Base-by-base conservation (phyloP, 257 asterid genomes). In the Salvia miltiorrhiza region DNA sequence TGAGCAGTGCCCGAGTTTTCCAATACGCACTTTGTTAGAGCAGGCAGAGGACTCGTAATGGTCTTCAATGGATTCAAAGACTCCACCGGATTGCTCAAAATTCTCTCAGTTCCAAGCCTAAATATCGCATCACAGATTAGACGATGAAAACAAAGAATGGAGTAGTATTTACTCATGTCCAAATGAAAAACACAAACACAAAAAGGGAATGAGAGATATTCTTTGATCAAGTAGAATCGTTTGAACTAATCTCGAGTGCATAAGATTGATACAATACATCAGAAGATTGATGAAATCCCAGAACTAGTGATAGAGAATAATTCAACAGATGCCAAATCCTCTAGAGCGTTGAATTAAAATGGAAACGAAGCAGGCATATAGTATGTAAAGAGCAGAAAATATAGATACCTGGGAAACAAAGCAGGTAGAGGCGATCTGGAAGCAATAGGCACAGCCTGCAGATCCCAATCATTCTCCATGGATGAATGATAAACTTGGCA, bases 401-500 rank as follows among this genome's bases (percentile, higher is more conserved):
- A 30, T 30, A 33, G 57, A 65, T 84, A 93, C 99, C 96, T 88
- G 2, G 96, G 90, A 68, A 87, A 86, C 82, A 81, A 75, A 28
- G 85, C 93, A 4, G 92, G 88, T 37, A 81, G 81, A 23, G 99
- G 95, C 65, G 90, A 82, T 77, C 92, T 85, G 5, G 97, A 75
- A 60, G 99, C 82, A 59, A 94, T 83, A 23, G 97, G 93, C 64
- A 94, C 84, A 53, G 96, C 97, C 76, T 93, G 97, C 62, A 93
- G 86, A 85, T 93, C 96, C 99, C 97, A 93, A 73, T 93, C 97
- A 66, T 62, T 84, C 69, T 93, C 99, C 96, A 93, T 84, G 35
- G 96, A 74, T 32, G 96, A 85, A 87, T 93, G 97, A 93, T 91
- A 89, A 69, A 93, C 91, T 48, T 89, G 97, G 72, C 99, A 90